Conservation (phyloP, 257 asterid genomes). For the Solanum clarkiae region DNA sequence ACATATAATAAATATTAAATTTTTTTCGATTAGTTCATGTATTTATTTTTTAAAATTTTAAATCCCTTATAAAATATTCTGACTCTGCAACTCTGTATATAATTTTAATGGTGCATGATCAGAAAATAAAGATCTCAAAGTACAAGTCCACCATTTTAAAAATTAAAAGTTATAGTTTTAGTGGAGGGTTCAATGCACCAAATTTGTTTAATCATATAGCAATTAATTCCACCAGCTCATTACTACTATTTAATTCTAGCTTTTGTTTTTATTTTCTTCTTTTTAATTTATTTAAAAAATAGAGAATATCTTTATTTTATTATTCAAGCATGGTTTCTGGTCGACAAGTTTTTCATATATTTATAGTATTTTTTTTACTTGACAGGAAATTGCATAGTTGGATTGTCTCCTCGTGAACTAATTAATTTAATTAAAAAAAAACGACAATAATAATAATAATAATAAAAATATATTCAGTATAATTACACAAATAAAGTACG, state of each 20-base stretch:
- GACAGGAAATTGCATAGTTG: neutral
- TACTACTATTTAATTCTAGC: neutral
- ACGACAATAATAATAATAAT: rapidly evolving
- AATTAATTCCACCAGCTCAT: neutral
- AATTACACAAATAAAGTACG: neutral
- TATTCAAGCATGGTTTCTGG: neutral
- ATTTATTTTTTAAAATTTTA: too few relatives aligned
- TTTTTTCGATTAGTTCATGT: too few relatives aligned
- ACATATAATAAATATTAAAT: too few relatives aligned
- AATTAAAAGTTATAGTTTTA: neutral
- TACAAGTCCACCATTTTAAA: neutral
- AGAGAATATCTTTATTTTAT: neutral
- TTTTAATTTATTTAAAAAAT: neutral
- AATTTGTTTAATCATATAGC: neutral
- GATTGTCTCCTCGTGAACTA: neutral
- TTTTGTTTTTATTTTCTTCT: neutral
- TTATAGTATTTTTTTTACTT: too few relatives aligned
- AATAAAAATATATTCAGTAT: neutral
- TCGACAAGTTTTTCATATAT: neutral
- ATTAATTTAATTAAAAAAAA: neutral
- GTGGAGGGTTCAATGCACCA: neutral
- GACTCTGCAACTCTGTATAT: too few relatives aligned
- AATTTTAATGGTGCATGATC: neutral
- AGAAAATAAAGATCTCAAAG: neutral
- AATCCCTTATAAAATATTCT: too few relatives aligned